Evolutionary conservation across 805 yeast species (phyloP), one percentile per base, ranked within the genome.

Genomic region (Yarrowia deformans): DNA sequence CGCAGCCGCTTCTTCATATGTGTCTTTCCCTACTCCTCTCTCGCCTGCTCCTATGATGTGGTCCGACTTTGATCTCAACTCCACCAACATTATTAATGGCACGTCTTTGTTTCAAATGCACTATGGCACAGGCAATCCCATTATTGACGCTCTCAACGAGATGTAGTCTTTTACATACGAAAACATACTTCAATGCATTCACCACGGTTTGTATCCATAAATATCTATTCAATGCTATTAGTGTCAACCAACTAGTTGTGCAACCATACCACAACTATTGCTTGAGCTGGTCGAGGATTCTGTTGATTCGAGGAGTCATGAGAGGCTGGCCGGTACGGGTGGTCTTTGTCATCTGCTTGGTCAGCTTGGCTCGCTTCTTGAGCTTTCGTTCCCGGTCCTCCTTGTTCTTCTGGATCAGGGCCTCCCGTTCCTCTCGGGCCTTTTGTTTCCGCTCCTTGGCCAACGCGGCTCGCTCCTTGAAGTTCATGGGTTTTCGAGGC

Each of bases 221-320:
- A 52, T 35, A 35, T 37, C 12, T 37, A 10, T 50, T 18, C 16
- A 35, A 50, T 52, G 43, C 43, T 32, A 49, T 14, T 32, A 14
- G 2, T 13, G n/a, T n/a, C n/a, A n/a, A n/a, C n/a, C n/a, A n/a
- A n/a, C n/a, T n/a, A n/a, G n/a, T n/a, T n/a, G n/a, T n/a, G n/a
- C n/a, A n/a, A n/a, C n/a, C n/a, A n/a, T n/a, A 3, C 10, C 35
- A n/a, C 19, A 14, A 3, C 12, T 58, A 60, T 19, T 60, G 66
- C 52, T 60, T 60, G 18, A 93, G 90, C 77, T 92, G 91, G 68
- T 90, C 95, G 61, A 93, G 81, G 54, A 93, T 80, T 73, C 87
- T 85, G 69, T 87, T 88, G 70, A 93, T 91, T 78, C 96, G 85
- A 16, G 97, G 96, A 0, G 92, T 97, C 94, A 93, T 91, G 55